A percentile compares a stretch with the other conserved stretches of the same genome.
These are phyloP conservation scores for Glonium stellatum DNA, from an alignment of 495 filamentous ascomycete species.

Conservation along the genomic window DNA sequence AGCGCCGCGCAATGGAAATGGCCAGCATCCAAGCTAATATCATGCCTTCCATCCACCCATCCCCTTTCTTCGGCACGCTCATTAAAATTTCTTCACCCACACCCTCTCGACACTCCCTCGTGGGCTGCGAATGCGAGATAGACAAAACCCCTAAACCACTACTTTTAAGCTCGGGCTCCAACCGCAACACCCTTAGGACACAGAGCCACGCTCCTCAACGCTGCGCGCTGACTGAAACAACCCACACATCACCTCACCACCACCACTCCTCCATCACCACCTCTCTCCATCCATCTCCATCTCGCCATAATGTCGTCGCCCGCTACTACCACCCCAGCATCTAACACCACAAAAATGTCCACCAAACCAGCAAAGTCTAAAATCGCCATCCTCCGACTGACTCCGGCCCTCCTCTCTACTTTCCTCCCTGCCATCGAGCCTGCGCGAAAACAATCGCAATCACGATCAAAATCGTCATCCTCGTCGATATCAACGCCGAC, in stretches of 20 bases:
- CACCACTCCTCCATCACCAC: not conserved
- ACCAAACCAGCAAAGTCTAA: conserved; percentile 40
- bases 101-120: not conserved
- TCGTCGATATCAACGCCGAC: conserved; percentile 41
- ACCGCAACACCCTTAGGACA: not conserved
- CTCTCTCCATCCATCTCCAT: not conserved
- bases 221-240: not conserved
- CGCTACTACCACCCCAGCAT: not conserved
- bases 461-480: conserved; percentile 34
- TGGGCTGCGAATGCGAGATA: not conserved
- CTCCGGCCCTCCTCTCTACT: conserved; percentile 41
- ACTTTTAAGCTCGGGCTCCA: conserved; percentile 3
- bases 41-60: too few relatives aligned
- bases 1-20: too few relatives aligned
- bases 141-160: not conserved
- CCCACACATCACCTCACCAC: not conserved
- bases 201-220: not conserved
- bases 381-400: conserved; percentile 50
- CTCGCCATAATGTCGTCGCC: not conserved
- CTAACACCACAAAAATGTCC: conserved; percentile 14
- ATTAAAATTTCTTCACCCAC: not conserved
- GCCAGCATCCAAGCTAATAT: too few relatives aligned
- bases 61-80: not conserved
- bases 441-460: conserved; percentile 22
- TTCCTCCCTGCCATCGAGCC: conserved; percentile 37